phyloP scores from a whole-genome alignment of 345 rosid genomes.

The Melaleuca alternifolia region DNA sequence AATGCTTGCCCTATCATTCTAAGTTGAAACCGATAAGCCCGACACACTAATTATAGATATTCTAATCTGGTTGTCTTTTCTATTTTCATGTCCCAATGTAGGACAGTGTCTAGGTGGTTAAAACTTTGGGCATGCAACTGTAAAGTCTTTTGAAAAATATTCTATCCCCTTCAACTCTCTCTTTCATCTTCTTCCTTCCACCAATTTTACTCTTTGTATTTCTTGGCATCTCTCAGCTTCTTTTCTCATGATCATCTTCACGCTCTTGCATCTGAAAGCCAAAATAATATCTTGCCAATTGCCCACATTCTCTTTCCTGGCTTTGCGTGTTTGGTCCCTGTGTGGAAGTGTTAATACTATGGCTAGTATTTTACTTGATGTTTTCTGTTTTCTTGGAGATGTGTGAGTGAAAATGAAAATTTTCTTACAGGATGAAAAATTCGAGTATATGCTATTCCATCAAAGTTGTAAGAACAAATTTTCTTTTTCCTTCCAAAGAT shows the following conservation, averaged over 20 bases:
- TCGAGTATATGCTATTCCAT: background rate
- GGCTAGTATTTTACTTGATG: background rate
- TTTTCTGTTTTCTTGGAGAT: background rate
- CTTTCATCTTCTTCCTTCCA: background rate
- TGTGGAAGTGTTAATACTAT: background rate
- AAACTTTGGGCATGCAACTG: background rate
- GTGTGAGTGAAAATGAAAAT: background rate
- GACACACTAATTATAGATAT: background rate
- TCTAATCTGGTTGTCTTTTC: background rate
- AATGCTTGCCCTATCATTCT: background rate
- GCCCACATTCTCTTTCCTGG: background rate
- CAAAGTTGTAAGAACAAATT: background rate
- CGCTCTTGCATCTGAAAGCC: background rate
- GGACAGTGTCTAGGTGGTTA: background rate
- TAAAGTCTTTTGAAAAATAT: background rate
- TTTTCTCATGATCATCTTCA: background rate
- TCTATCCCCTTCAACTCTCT: background rate
- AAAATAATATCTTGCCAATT: background rate
- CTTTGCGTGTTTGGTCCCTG: background rate
- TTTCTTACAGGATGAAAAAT: background rate
- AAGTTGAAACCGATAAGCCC: background rate
- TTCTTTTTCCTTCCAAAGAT: background rate
- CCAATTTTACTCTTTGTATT: background rate
- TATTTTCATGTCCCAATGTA: background rate
- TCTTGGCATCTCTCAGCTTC: background rate